Conservation (phyloP, 495 filamentous ascomycete species). For the Penicilliopsis zonata region DNA sequence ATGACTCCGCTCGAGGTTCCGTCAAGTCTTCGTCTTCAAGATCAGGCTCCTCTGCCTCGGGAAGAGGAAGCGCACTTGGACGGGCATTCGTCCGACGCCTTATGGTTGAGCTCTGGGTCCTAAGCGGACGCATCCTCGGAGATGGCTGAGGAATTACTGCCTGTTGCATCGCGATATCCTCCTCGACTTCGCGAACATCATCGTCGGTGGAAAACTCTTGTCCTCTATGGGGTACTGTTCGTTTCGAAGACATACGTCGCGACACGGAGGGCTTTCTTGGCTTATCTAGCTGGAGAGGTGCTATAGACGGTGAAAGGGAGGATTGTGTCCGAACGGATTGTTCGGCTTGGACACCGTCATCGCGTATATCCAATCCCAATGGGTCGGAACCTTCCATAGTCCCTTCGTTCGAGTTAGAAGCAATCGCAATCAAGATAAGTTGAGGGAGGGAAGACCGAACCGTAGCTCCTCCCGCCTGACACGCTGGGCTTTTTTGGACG, state of each 20-base stretch:
- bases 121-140: slow-evolving; percentile 25
- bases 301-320: slow-evolving; percentile 43
- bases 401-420: slow-evolving; percentile 12
- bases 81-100: slow-evolving; percentile 54
- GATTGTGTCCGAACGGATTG: slow-evolving; percentile 12
- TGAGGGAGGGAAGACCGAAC: slow-evolving; percentile 7
- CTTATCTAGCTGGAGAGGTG: slow-evolving; percentile 38
- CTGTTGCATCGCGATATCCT: slow-evolving; percentile 29
- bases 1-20: slow-evolving; percentile 14
- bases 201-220: slow-evolving; percentile 94
- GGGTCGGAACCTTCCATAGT: slow-evolving; percentile 23
- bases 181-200: slow-evolving; percentile 70
- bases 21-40: slow-evolving; percentile 29
- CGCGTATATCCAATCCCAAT: slow-evolving; percentile 12
- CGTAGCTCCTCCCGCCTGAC: slow-evolving; percentile 23
- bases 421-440: neutral
- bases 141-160: slow-evolving; percentile 20
- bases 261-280: slow-evolving; percentile 60
- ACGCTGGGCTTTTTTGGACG: slow-evolving; percentile 11
- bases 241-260: slow-evolving; percentile 63
- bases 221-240: slow-evolving; percentile 61
- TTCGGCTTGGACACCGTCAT: slow-evolving; percentile 23
- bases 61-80: slow-evolving; percentile 42
- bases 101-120: slow-evolving; percentile 50
- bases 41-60: slow-evolving; percentile 42